Base-by-base conservation (phyloP, 1,284 basidiomycete genomes). In the Trametes versicolor region DNA sequence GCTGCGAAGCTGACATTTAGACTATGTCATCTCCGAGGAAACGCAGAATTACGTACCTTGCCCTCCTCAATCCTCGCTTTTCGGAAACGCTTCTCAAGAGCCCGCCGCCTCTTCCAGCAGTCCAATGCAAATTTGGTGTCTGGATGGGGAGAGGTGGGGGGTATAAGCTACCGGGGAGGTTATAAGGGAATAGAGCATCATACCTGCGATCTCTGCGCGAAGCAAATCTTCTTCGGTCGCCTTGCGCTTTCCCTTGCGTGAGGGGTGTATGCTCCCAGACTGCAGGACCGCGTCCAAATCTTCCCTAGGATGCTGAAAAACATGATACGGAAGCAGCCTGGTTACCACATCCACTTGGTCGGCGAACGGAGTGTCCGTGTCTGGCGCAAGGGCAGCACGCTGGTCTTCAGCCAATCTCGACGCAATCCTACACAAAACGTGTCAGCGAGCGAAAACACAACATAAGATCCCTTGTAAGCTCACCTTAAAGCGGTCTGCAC, bases 261-360 rank as follows among this genome's bases (percentile, higher is more conserved):
- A 67, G 10, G 49, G 47, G 39, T 76, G 54, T 64, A 69, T 55
- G 58, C 66, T 36, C 17, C 82, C 58, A 10, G 69, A 25, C 21
- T 54, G 66, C 34, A 58, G 41, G 15, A 66, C 17, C 5, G n/a
- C 47, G 21, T 77, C 75, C 63, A 91, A 70, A 71, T 93, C 92
- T 49, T 88, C 86, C 62, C 77, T 77, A 0, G 91, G 91, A 62
- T 91, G 88, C 68, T 91, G 89, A 69, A 89, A 92, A 58, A 94
- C 77, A 73, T 94, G 92, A 74, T 91, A 94, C 0, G 92, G 92
- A 27, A 94, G 77, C 19, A 94, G 79, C 57, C 91, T 83, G 19
- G 83, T 81, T 25, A 93, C 80, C 2, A 81, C 88, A 73, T 94
- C 92, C 6, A 77, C 72, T 13, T 81, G 76, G 72, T 91, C 86